phyloP scores from a whole-genome alignment of 1,284 basidiomycete genomes.

The Irpex rosettiformis region DNA sequence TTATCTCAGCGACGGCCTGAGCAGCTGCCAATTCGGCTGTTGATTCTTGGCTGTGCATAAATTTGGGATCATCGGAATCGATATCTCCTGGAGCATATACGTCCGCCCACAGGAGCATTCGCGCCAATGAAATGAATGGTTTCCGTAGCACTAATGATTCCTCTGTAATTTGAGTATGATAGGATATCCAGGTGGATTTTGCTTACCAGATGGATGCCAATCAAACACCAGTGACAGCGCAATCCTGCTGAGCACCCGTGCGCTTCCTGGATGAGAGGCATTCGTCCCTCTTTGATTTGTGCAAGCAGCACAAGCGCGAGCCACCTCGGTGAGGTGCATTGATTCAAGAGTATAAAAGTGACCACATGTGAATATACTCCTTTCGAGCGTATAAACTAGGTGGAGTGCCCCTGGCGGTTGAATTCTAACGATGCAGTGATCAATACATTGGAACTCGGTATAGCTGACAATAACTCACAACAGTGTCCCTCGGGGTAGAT shows the following conservation, averaged over 20 bases:
- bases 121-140: background rate
- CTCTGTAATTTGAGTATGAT: background rate
- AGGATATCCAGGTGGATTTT: background rate
- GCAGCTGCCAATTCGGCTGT: background rate
- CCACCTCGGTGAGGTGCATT: background rate
- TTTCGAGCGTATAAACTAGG: background rate
- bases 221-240: background rate
- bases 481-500: background rate
- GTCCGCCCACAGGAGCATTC: background rate
- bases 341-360: background rate
- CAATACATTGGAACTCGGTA: no score
- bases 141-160: background rate
- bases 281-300: background rate
- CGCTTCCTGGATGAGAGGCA: background rate
- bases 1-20: background rate
- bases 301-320: background rate
- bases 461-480: background rate
- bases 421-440: background rate
- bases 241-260: background rate
- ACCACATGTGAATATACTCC: background rate
- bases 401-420: background rate
- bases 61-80: background rate
- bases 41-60: background rate
- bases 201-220: background rate
- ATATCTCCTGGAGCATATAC: background rate